Evolutionary conservation across 2,329 filamentous ascomycete species (phyloP).

Genomic region (Talaromyces sp.): DNA sequence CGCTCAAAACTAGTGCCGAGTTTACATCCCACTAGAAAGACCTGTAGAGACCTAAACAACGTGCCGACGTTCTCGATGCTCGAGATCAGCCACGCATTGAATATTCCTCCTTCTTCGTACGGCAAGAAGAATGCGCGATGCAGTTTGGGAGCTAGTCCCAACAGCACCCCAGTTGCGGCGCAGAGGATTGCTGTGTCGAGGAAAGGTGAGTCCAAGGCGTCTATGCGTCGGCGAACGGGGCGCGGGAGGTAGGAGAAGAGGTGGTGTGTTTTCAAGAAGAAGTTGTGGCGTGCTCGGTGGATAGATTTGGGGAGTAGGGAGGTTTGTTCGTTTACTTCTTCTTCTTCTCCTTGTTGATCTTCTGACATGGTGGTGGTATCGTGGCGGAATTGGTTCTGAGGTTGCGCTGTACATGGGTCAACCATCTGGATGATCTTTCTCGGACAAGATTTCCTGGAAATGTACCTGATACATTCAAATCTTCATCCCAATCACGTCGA

Average conservation of each 20-base stretch:
- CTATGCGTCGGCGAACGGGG: constrained; percentile 32
- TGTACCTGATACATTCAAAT: background rate
- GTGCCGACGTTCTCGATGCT: constrained; percentile 61
- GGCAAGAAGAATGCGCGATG: constrained; percentile 61
- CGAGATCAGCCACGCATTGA: constrained; percentile 64
- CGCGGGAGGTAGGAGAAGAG: constrained; percentile 33
- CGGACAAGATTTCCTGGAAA: background rate
- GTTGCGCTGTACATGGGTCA: background rate
- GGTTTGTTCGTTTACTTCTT: constrained; percentile 46
- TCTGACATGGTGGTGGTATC: background rate
- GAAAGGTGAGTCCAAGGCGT: constrained; percentile 50
- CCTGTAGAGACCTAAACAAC: constrained; percentile 63
- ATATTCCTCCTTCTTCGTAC: constrained; percentile 58
- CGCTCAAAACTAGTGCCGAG: constrained; percentile 54
- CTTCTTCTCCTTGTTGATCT: constrained; percentile 22
- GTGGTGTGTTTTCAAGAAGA: constrained; percentile 29
- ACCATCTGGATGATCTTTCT: background rate
- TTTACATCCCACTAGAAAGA: constrained; percentile 65
- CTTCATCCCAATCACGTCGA: constrained; percentile 20
- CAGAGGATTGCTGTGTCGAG: constrained; percentile 62
- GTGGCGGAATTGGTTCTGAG: constrained; percentile 8
- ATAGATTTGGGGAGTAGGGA: constrained; percentile 48
- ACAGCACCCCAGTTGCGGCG: constrained; percentile 55
- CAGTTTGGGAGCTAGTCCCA: constrained; percentile 59
- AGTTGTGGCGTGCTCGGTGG: constrained; percentile 16